A percentile compares a stretch with the other conserved stretches of the same genome.
Conservation (phyloP, 805 yeast species). For the Lipomyces oligophaga region DNA sequence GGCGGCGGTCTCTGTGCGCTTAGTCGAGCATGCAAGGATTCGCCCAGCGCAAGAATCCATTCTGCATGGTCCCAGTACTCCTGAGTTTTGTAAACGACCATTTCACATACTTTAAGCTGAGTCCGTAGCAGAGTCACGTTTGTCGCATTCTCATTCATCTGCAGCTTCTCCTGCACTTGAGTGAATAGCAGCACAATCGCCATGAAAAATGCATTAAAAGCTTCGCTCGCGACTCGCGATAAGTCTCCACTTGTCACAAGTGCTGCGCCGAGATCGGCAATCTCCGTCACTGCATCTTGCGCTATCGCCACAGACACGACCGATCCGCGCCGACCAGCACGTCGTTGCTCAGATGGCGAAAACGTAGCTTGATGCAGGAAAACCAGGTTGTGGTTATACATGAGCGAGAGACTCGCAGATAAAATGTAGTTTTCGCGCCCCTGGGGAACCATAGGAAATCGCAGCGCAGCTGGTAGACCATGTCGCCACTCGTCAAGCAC, state of each 20-base stretch:
- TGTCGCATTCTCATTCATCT: not conserved
- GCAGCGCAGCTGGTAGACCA: conserved; percentile 1
- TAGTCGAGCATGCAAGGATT: conserved; percentile 6
- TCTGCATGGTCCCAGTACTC: conserved; percentile 29
- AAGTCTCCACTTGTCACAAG: conserved; percentile 16
- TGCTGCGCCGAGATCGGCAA: conserved; percentile 14
- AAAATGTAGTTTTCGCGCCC: not conserved
- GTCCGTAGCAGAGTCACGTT: conserved; percentile 5
- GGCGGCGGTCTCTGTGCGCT: too few species aligned
- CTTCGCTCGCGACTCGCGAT: conserved; percentile 15
- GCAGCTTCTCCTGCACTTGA: conserved; percentile 4
- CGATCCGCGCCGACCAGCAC: conserved; percentile 1
- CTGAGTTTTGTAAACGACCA: conserved; percentile 17
- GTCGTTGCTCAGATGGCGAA: too few species aligned
- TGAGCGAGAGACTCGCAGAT: conserved; percentile 13
- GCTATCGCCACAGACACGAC: conserved; percentile 5
- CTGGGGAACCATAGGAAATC: not conserved
- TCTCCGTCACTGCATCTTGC: conserved; percentile 15
- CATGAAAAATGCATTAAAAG: conserved; percentile 21
- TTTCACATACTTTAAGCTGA: conserved; percentile 18
- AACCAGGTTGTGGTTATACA: conserved; percentile 23
- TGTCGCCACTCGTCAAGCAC: conserved; percentile 6
- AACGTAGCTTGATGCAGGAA: conserved; percentile 22
- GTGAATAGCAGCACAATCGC: conserved; percentile 22
- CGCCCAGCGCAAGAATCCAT: conserved; percentile 21